A percentile compares a stretch with the other conserved stretches of the same genome.
Conservation (phyloP, 441 rosid species). For the Adansonia gregorii region DNA sequence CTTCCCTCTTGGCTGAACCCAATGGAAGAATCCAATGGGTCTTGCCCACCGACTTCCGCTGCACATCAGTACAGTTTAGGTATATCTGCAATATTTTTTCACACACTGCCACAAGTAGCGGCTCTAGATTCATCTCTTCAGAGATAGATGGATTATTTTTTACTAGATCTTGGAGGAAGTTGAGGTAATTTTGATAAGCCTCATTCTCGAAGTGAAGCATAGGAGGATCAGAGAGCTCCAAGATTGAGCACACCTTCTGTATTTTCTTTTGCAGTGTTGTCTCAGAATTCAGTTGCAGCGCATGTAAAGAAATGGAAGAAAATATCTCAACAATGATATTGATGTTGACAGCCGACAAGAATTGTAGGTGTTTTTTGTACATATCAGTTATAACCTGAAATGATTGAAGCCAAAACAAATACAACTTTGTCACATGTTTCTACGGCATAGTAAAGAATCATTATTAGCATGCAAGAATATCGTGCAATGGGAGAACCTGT, state of each 20-base stretch:
- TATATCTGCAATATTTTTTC: constrained; percentile 64
- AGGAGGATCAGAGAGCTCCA: constrained; percentile 84
- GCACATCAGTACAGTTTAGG: constrained; percentile 51
- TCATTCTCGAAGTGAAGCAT: constrained; percentile 89
- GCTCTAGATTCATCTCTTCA: constrained; percentile 59
- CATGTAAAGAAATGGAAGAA: constrained; percentile 67
- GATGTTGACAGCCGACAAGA: constrained; percentile 53
- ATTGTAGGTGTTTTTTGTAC: constrained; percentile 54
- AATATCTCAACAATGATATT: constrained; percentile 58
- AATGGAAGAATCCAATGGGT: constrained; percentile 73
- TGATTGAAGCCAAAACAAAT: constrained; percentile 26
- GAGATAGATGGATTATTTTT: constrained; percentile 47
- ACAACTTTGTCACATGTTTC: neutral
- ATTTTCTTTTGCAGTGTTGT: constrained; percentile 63
- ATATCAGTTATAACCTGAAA: constrained; percentile 79
- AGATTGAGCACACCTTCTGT: constrained; percentile 71
- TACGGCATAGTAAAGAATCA: neutral
- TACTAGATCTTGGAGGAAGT: constrained; percentile 62
- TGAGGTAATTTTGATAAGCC: constrained; percentile 70
- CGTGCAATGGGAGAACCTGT: constrained; percentile 54
- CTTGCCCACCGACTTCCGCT: constrained; percentile 36
- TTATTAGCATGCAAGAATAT: constrained; percentile 17
- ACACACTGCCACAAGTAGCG: constrained; percentile 59
- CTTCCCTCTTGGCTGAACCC: constrained; percentile 78
- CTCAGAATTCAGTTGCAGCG: constrained; percentile 68